phyloP scores from a whole-genome alignment of 345 rosid species.

The Anastatica hierochuntica region DNA sequence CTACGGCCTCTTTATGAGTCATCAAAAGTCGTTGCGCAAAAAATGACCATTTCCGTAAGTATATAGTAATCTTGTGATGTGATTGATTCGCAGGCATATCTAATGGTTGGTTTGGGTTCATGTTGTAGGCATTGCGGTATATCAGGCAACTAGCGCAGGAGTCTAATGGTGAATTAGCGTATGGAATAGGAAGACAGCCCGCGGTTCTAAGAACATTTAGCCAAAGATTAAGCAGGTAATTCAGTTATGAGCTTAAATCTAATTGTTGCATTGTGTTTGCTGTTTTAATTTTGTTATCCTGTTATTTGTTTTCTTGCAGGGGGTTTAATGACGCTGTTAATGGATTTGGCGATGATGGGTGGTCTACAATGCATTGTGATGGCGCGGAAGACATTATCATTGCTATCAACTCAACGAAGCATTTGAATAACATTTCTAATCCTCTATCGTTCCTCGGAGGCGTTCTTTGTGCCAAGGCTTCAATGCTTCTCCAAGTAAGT shows the following conservation, averaged over 20 bases:
- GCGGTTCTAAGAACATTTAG: conserved; percentile 92
- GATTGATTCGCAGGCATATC: not conserved
- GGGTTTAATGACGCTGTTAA: conserved; percentile 93
- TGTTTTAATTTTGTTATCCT: not conserved
- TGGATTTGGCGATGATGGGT: conserved; percentile 91
- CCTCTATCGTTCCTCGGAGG: conserved; percentile 76
- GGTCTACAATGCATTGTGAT: conserved; percentile 76
- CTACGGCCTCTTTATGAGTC: conserved; percentile 93
- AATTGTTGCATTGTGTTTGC: not conserved
- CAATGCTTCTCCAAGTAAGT: conserved; percentile 94
- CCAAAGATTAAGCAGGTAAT: conserved; percentile 92
- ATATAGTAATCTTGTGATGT: not conserved
- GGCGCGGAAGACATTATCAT: conserved; percentile 92
- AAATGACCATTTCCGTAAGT: conserved; percentile 89
- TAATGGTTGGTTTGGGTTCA: conserved; percentile 12
- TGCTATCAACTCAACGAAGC: conserved; percentile 69
- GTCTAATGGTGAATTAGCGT: conserved; percentile 91
- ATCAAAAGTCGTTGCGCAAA: conserved; percentile 85
- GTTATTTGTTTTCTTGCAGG: conserved; percentile 29
- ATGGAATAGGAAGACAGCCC: conserved; percentile 90
- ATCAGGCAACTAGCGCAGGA: conserved; percentile 91
- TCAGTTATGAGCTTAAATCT: not conserved
- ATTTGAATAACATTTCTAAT: conserved; percentile 37
- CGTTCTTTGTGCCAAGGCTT: conserved; percentile 95
- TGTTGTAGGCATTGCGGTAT: conserved; percentile 64